phyloP scores from a whole-genome alignment of 805 yeast species.

The Yarrowia sp. region DNA sequence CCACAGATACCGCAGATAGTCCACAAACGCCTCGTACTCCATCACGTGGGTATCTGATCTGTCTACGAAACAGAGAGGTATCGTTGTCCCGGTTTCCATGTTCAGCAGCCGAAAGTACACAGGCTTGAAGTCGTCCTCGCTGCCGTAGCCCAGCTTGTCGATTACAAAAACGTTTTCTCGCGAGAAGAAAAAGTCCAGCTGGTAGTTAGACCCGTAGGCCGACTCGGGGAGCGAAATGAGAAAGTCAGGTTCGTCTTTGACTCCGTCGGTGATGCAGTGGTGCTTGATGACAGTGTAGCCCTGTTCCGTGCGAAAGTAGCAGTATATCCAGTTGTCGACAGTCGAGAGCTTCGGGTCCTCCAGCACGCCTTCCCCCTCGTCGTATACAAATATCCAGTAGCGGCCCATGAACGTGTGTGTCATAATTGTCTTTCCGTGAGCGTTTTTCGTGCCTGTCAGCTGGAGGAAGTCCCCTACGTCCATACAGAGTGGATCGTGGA shows the following conservation, averaged over 20 bases:
- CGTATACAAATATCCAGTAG: background rate
- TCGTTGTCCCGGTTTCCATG: background rate
- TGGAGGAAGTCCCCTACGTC: background rate
- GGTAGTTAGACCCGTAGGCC: background rate
- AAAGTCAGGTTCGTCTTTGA: background rate
- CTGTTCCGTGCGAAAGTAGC: background rate
- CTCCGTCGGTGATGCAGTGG: background rate
- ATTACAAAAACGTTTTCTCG: conserved; percentile 3
- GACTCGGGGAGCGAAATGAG: background rate
- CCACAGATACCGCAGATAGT: background rate
- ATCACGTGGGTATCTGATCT: background rate
- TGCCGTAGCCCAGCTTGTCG: background rate
- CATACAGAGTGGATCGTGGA: background rate
- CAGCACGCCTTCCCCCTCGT: background rate
- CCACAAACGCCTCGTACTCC: conserved; percentile 4
- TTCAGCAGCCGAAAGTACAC: background rate
- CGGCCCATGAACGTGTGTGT: conserved; percentile 3
- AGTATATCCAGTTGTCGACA: conserved; percentile 1
- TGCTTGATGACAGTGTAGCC: background rate
- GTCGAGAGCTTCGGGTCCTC: background rate
- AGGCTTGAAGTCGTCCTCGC: background rate
- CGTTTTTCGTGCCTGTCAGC: background rate
- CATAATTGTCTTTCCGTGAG: background rate
- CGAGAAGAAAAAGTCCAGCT: background rate
- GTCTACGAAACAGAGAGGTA: background rate